Conservation (phyloP, 352 stramenopile species). For the Phytopythium montanum region DNA sequence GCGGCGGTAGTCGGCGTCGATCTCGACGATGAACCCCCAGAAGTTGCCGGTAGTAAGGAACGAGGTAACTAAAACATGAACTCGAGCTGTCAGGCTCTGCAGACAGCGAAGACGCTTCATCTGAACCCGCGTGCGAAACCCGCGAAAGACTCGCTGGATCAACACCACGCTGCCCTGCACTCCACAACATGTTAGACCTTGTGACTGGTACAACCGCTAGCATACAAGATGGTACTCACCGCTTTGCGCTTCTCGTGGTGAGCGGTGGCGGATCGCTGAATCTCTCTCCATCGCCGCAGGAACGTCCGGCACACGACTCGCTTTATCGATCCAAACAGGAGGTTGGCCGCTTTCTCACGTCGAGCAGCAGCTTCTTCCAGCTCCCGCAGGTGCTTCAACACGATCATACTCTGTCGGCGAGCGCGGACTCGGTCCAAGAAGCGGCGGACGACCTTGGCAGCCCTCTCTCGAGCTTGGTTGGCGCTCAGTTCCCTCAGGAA, state of each 20-base stretch:
- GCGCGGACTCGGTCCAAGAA: conserved; percentile 18
- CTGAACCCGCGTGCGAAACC: conserved; percentile 38
- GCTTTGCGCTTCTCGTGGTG: neutral
- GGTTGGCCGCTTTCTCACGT: neutral
- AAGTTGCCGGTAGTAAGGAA: conserved; percentile 55
- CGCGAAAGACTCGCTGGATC: conserved; percentile 54
- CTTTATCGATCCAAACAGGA: neutral
- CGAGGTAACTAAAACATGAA: conserved; percentile 35
- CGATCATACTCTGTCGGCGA: neutral
- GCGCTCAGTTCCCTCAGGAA: conserved; percentile 24
- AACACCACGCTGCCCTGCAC: conserved; percentile 19
- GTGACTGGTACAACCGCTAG: neutral
- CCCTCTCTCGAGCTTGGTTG: conserved; percentile 15
- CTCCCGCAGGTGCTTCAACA: neutral
- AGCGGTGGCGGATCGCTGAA: neutral
- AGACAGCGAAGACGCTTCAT: conserved; percentile 39
- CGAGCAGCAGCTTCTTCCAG: neutral
- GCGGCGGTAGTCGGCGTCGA: conserved; percentile 56
- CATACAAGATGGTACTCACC: neutral
- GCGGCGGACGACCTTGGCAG: conserved; percentile 18
- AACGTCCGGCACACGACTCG: neutral
- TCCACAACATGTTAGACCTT: neutral
- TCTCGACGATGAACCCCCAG: conserved; percentile 52
- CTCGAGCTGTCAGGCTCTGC: conserved; percentile 31
- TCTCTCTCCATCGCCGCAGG: neutral